Conservation (phyloP, 2,329 filamentous ascomycete species). For the Exophiala sideris region DNA sequence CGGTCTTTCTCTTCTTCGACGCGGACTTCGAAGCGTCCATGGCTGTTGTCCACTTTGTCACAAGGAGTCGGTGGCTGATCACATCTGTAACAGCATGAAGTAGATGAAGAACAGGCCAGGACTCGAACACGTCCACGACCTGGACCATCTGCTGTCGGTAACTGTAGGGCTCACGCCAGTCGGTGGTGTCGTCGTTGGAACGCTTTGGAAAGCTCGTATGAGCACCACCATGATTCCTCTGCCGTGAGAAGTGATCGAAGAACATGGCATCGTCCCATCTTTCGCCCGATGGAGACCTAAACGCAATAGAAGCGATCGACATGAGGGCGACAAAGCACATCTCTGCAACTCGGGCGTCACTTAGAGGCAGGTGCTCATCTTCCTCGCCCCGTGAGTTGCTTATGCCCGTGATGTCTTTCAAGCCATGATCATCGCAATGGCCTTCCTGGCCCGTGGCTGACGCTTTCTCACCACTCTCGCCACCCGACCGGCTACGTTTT, state of each 20-base stretch:
- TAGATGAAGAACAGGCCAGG: slow-evolving; percentile 23
- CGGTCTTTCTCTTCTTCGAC: slow-evolving; percentile 11
- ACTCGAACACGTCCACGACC: slow-evolving; percentile 18
- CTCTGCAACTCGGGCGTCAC: slow-evolving; percentile 14
- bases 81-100: slow-evolving; percentile 20
- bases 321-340: slow-evolving; percentile 17
- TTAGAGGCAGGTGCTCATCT: slow-evolving; percentile 6
- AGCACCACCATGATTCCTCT: slow-evolving; percentile 16
- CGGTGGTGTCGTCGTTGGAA: background rate
- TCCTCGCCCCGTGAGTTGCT: background rate
- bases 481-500: slow-evolving; percentile 7
- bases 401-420: background rate
- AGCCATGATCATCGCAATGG: background rate
- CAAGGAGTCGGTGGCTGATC: slow-evolving; percentile 21
- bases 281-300: background rate
- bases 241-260: slow-evolving; percentile 8
- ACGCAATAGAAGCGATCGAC: slow-evolving; percentile 13
- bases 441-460: slow-evolving; percentile 3
- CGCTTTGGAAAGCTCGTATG: slow-evolving; percentile 15
- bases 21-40: slow-evolving; percentile 1
- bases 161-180: background rate
- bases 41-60: slow-evolving; percentile 12
- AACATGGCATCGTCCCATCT: slow-evolving; percentile 7
- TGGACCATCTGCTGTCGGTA: slow-evolving; percentile 11
- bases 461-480: slow-evolving; percentile 3